Percentiles rank a stretch among this genome's conserved stretches.
These are phyloP conservation scores for Artemisia argyi DNA, from an alignment of 129 eudicot species.

Conservation along the genomic window DNA sequence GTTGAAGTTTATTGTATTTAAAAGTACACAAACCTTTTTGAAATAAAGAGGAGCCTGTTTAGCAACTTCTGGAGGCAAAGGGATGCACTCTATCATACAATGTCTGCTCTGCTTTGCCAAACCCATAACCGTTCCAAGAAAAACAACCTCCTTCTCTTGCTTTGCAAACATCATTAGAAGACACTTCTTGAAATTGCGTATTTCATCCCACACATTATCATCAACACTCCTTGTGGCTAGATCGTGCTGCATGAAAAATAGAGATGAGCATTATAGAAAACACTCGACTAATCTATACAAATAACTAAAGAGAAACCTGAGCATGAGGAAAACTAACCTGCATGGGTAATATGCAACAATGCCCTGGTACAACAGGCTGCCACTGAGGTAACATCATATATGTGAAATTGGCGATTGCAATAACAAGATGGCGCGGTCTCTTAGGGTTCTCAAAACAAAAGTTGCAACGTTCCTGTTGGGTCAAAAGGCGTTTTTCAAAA, in stretches of 20 bases:
- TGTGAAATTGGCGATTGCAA: slow-evolving; percentile 88
- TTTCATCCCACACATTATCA: slow-evolving; percentile 88
- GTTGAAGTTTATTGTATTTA: neutral
- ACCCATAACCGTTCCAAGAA: slow-evolving; percentile 86
- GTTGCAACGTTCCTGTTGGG: slow-evolving; percentile 89
- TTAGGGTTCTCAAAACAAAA: slow-evolving; percentile 89
- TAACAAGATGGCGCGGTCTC: slow-evolving; percentile 81
- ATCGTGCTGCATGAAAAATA: slow-evolving; percentile 62
- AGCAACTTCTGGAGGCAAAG: slow-evolving; percentile 71
- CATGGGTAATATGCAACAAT: slow-evolving; percentile 87
- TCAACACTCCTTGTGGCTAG: slow-evolving; percentile 74
- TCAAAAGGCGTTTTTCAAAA: slow-evolving; percentile 54
- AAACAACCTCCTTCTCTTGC: slow-evolving; percentile 76
- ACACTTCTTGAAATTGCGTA: slow-evolving; percentile 91
- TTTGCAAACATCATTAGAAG: slow-evolving; percentile 89
- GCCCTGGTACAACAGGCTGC: slow-evolving; percentile 85
- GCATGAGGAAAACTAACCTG: slow-evolving; percentile 49
- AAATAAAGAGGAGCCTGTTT: slow-evolving; percentile 88
- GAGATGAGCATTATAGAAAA: neutral
- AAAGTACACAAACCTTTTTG: slow-evolving; percentile 59
- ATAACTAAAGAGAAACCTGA: neutral
- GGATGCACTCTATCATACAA: slow-evolving; percentile 90
- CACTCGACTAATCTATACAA: neutral
- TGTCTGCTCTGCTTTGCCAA: slow-evolving; percentile 77
- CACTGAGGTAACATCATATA: slow-evolving; percentile 77